Conservation (phyloP, 441 rosid species). For the Arabidopsis hybrid region DNA sequence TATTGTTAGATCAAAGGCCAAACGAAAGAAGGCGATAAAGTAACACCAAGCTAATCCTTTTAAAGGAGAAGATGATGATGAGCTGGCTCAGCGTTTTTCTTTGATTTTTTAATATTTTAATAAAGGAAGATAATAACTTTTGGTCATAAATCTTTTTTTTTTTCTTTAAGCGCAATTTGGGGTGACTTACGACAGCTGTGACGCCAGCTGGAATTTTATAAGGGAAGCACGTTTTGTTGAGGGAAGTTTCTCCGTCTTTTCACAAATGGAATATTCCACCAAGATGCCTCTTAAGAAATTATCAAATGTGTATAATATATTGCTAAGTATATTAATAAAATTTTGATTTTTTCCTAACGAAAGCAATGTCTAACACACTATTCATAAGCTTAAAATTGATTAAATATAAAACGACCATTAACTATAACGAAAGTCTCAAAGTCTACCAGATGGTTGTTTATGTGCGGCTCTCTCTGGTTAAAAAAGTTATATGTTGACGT, state of each 20-base stretch:
- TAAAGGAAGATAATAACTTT: conserved; percentile 25
- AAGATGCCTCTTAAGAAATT: conserved; percentile 25
- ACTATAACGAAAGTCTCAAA: conserved; percentile 6
- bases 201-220: conserved; percentile 33
- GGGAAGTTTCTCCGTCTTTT: conserved; percentile 24
- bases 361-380: conserved; percentile 31
- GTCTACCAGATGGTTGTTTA: neutral
- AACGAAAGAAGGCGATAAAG: conserved; percentile 31
- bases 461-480: neutral
- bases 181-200: conserved; percentile 21
- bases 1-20: conserved; percentile 1
- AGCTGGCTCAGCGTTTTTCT: conserved; percentile 30
- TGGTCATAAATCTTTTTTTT: conserved; percentile 9
- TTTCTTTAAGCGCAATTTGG: neutral
- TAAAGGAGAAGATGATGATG: conserved; percentile 42
- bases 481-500: neutral
- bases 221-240: conserved; percentile 29
- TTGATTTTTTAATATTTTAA: neutral
- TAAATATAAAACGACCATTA: neutral
- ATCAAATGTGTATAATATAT: conserved; percentile 6
- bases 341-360: conserved; percentile 7
- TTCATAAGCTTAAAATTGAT: neutral
- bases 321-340: neutral
- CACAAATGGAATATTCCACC: conserved; percentile 35
- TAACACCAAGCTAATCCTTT: conserved; percentile 4